Percentiles rank a stretch among this genome's conserved stretches.
Conservation (phyloP, 495 filamentous ascomycete species). For the Daldinia grandis region DNA sequence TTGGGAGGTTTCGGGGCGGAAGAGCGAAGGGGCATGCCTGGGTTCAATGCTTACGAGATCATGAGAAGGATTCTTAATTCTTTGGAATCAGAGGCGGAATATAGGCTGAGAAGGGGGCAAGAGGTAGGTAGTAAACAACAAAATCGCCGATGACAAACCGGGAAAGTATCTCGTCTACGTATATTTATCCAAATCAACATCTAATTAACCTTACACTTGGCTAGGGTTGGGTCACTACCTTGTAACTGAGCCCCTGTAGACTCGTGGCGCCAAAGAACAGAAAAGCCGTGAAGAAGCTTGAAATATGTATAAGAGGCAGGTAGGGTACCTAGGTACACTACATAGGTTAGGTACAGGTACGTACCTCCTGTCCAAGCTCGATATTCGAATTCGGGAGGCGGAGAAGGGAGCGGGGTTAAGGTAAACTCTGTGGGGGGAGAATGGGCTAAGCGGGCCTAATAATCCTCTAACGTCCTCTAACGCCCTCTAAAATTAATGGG, state of each 20-base stretch:
- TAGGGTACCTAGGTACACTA: too few relatives aligned
- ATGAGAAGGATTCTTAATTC: slow-evolving; percentile 25
- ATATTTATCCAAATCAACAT: slow-evolving; percentile 41
- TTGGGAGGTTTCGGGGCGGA: slow-evolving; percentile 25
- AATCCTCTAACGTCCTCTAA: neutral
- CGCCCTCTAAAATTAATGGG: neutral
- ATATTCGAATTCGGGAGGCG: neutral
- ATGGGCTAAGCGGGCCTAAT: slow-evolving; percentile 22
- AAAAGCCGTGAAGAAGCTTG: neutral
- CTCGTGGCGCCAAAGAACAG: slow-evolving; percentile 13
- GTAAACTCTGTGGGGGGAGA: neutral
- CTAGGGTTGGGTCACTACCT: slow-evolving; percentile 11
- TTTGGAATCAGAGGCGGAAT: slow-evolving; percentile 25
- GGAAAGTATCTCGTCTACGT: slow-evolving; percentile 28
- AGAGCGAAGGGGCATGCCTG: slow-evolving; percentile 14
- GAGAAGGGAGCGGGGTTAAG: slow-evolving; percentile 7
- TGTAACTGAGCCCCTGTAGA: slow-evolving; percentile 19
- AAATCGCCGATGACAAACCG: slow-evolving; percentile 36
- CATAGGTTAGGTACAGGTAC: too few relatives aligned
- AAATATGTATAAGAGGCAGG: too few relatives aligned
- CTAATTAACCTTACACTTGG: slow-evolving; percentile 40
- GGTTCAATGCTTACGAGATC: slow-evolving; percentile 18
- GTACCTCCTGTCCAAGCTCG: neutral
- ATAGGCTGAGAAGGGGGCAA: slow-evolving; percentile 43
- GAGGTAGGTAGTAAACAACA: slow-evolving; percentile 11